A percentile compares a stretch with the other conserved stretches of the same genome.
phyloP scores from a whole-genome alignment of 352 stramenopile genomes.

The Stephanocyclus meneghinianus region DNA sequence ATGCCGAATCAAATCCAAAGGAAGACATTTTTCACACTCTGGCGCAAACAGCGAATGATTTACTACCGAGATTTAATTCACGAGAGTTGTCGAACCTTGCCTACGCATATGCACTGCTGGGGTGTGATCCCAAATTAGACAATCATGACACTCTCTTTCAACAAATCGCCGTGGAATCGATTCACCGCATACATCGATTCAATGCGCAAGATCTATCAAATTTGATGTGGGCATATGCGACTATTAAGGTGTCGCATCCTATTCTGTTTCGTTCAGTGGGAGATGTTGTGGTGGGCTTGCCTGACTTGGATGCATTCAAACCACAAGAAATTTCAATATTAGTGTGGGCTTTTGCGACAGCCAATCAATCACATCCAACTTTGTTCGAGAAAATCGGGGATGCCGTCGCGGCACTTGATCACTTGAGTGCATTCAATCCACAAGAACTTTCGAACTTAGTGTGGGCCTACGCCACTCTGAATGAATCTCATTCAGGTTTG shows the following conservation, averaged over 20 bases:
- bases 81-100: slow-evolving; percentile 25
- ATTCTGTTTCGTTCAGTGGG: slow-evolving; percentile 13
- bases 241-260: not conserved
- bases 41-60: slow-evolving; percentile 11
- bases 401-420: not conserved
- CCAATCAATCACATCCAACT: not conserved
- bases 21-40: slow-evolving; percentile 22
- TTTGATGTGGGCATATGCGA: slow-evolving; percentile 30
- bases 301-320: not conserved
- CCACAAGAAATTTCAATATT: slow-evolving; percentile 16
- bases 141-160: slow-evolving; percentile 24
- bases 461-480: slow-evolving; percentile 3
- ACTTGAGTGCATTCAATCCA: not conserved
- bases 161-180: slow-evolving; percentile 13
- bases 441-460: not conserved
- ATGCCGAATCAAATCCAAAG: slow-evolving; percentile 3
- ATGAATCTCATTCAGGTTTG: too few relatives aligned
- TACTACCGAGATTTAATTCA: slow-evolving; percentile 20
- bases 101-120: slow-evolving; percentile 31
- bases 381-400: not conserved
- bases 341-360: slow-evolving; percentile 7
- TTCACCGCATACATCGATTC: slow-evolving; percentile 11
- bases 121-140: slow-evolving; percentile 5
- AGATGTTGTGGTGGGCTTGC: slow-evolving; percentile 1
- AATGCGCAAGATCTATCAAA: slow-evolving; percentile 25